Percentiles rank a stretch among this genome's conserved stretches.
These are phyloP conservation scores for Lactarius akahatsu DNA, from an alignment of 768 basidiomycete genomes.

Conservation along the genomic window DNA sequence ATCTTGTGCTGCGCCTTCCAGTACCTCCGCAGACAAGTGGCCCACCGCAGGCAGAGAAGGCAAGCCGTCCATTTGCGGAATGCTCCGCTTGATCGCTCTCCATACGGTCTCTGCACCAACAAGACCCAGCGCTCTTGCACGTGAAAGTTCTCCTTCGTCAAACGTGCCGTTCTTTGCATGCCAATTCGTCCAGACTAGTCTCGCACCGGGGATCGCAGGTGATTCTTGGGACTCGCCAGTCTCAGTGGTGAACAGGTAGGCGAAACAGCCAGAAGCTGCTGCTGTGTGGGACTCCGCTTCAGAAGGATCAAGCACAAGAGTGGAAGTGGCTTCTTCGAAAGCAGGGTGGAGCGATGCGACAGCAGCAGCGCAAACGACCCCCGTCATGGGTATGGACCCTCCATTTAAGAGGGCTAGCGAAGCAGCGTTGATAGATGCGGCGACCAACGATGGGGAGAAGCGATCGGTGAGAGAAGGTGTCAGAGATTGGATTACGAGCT, in stretches of 20 bases:
- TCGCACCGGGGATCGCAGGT: conserved; percentile 26
- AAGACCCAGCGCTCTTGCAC: conserved; percentile 51
- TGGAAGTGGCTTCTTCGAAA: conserved; percentile 29
- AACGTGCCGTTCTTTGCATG: conserved; percentile 38
- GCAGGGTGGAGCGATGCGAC: conserved; percentile 41
- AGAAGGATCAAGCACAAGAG: conserved; percentile 53
- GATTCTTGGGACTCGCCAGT: conserved; percentile 3
- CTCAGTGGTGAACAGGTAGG: conserved; percentile 45
- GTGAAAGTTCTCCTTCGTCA: conserved; percentile 42
- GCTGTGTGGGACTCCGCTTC: conserved; percentile 43
- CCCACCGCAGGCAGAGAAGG: not conserved
- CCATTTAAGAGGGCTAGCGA: conserved; percentile 68
- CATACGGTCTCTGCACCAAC: conserved; percentile 50
- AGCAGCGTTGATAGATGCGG: conserved; percentile 69
- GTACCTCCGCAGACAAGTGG: not conserved
- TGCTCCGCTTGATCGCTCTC: conserved; percentile 45
- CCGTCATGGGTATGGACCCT: conserved; percentile 69
- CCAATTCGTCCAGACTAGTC: conserved; percentile 60
- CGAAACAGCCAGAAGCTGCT: conserved; percentile 61
- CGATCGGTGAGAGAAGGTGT: conserved; percentile 29
- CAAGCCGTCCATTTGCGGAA: conserved; percentile 33
- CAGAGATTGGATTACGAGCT: conserved; percentile 73
- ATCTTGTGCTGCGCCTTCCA: conserved; percentile 11
- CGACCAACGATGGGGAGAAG: conserved; percentile 40
- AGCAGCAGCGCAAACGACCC: conserved; percentile 69